Percentiles rank a stretch among this genome's conserved stretches.
phyloP scores from a whole-genome alignment of 805 yeast species.

The Metschnikowia similis region DNA sequence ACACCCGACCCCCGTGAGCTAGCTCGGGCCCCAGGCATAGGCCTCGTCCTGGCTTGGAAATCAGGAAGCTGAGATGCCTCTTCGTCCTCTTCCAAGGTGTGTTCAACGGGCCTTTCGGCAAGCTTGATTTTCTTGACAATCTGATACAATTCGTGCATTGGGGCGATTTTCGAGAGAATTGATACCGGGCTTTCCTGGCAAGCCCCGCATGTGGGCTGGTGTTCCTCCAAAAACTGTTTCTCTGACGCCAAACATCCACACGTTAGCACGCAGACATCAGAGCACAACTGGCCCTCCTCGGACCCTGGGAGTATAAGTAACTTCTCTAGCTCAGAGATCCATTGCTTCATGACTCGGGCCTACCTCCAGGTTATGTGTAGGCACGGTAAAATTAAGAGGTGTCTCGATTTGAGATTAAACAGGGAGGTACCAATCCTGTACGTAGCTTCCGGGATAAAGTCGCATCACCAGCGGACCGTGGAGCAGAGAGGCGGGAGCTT shows the following conservation, averaged over 20 bases:
- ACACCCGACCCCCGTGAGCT: constrained; percentile 1
- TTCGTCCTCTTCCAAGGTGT: neutral
- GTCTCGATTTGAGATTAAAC: neutral
- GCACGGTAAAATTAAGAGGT: neutral
- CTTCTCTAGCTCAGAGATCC: constrained; percentile 17
- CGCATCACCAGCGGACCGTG: neutral
- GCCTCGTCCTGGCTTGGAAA: neutral
- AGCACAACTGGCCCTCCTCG: constrained; percentile 12
- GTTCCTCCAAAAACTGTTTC: constrained; percentile 16
- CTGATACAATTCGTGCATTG: constrained; percentile 30
- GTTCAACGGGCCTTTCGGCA: neutral
- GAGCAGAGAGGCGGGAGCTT: neutral
- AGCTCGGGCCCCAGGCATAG: constrained; percentile 11
- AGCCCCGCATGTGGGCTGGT: constrained; percentile 19
- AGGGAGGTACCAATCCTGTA: neutral
- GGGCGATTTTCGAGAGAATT: constrained; percentile 26
- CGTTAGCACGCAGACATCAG: constrained; percentile 34
- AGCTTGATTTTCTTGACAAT: constrained; percentile 16
- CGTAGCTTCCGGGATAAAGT: neutral
- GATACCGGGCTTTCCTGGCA: constrained; percentile 20
- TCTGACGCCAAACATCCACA: constrained; percentile 43
- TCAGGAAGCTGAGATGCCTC: neutral
- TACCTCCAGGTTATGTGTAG: neutral
- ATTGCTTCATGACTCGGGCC: constrained; percentile 1
- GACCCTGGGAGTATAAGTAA: constrained; percentile 24